phyloP scores from a whole-genome alignment of 73 alveolate genomes.

The Symbiodinium pilosum region DNA sequence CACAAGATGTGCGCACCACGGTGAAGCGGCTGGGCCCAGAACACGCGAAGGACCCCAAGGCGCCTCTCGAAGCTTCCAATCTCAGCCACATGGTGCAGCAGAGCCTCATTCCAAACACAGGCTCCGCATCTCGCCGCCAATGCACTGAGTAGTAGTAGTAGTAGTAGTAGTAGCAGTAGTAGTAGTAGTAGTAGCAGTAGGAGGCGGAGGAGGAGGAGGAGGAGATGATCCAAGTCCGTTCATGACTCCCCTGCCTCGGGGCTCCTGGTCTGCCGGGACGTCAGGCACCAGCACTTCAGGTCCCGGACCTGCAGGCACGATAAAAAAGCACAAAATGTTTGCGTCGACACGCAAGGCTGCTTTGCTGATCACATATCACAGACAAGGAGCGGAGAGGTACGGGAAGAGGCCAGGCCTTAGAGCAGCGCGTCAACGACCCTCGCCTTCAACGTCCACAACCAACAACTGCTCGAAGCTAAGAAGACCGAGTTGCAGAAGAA shows the following conservation, averaged over 20 bases:
- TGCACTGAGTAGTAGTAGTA: background rate
- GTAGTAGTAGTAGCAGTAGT: too few relatives aligned
- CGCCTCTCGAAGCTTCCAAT: background rate
- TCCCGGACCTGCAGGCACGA: background rate
- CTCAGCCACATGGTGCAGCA: background rate
- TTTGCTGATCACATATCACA: background rate
- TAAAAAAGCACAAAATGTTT: background rate
- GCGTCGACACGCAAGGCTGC: background rate
- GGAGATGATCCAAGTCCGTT: background rate
- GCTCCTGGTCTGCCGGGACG: slow-evolving; percentile 15
- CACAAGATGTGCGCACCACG: background rate
- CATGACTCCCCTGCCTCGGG: slow-evolving; percentile 1
- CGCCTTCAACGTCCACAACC: background rate
- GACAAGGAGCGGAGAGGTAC: background rate
- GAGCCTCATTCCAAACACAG: background rate
- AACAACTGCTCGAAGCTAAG: background rate
- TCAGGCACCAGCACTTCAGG: background rate
- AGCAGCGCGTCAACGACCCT: background rate
- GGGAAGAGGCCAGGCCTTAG: background rate
- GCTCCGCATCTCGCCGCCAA: background rate
- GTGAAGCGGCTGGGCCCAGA: background rate
- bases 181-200: too few relatives aligned
- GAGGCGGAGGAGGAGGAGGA: too few relatives aligned
- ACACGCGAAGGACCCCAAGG: background rate
- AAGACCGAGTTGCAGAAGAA: background rate